Conservation (phyloP, 345 rosid genomes). For the Eucalyptus polyanthemos region DNA sequence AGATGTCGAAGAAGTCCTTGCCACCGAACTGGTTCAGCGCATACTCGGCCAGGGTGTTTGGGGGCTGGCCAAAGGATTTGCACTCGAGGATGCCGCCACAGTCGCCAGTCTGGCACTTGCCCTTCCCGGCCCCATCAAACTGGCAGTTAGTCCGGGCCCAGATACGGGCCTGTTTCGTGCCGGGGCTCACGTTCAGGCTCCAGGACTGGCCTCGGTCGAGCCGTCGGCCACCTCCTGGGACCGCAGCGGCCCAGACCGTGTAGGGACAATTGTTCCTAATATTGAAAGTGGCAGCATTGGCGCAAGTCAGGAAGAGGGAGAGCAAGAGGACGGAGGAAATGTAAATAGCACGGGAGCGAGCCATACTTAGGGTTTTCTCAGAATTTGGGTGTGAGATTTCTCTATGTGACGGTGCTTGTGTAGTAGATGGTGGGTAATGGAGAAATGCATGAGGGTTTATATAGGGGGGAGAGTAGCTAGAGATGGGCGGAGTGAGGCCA, state of each 20-base stretch:
- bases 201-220: slow-evolving; percentile 3
- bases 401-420: not conserved
- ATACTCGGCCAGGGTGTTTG: slow-evolving; percentile 11
- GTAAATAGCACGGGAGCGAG: not conserved
- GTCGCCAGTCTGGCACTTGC: slow-evolving; percentile 13
- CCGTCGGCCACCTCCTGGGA: slow-evolving; percentile 12
- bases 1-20: slow-evolving; percentile 15
- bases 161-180: slow-evolving; percentile 6
- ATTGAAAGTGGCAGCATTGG: slow-evolving; percentile 1
- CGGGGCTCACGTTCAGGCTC: not conserved
- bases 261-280: slow-evolving; percentile 12
- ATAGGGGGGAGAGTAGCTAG: not conserved
- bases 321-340: not conserved
- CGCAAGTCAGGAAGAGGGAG: not conserved
- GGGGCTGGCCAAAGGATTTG: slow-evolving; percentile 6
- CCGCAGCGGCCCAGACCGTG: slow-evolving; percentile 8
- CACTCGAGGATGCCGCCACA: slow-evolving; percentile 8
- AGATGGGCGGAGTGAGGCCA: not conserved
- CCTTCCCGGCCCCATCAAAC: slow-evolving; percentile 6
- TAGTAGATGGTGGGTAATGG: not conserved
- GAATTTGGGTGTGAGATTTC: not conserved
- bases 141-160: slow-evolving; percentile 16
- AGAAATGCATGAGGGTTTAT: not conserved
- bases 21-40: slow-evolving; percentile 5
- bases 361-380: not conserved